These are phyloP conservation scores for Apiospora koreana DNA, from an alignment of 2,329 filamentous ascomycete genomes.

Conservation along the genomic window DNA sequence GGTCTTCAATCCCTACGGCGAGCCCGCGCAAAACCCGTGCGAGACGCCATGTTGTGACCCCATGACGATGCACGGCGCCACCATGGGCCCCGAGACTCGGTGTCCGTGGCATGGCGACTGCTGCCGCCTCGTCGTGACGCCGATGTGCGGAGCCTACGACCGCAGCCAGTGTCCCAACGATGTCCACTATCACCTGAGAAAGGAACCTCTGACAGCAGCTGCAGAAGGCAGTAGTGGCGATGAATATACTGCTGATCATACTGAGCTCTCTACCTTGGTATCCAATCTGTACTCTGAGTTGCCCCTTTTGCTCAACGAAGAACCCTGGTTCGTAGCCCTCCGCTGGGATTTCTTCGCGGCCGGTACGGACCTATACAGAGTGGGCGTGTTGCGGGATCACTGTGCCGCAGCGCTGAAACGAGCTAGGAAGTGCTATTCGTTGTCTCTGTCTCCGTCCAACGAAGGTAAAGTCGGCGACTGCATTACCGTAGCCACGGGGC, in stretches of 20 bases:
- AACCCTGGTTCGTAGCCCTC: neutral
- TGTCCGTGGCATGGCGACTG: conserved; percentile 3
- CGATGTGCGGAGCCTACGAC: neutral
- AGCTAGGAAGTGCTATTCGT: neutral
- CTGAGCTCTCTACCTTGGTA: too few relatives aligned
- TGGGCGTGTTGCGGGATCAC: neutral
- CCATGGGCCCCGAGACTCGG: neutral
- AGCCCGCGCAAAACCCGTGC: neutral
- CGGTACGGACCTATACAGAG: neutral
- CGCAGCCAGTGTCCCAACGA: neutral
- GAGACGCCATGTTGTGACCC: neutral
- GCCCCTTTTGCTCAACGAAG: neutral
- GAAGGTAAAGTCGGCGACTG: neutral
- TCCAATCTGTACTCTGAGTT: too few relatives aligned
- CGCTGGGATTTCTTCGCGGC: neutral
- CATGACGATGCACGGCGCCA: neutral
- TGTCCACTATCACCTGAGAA: neutral
- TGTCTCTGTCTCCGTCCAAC: neutral
- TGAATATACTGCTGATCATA: neutral
- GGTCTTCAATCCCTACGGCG: neutral
- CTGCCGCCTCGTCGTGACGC: neutral
- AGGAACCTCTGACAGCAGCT: neutral
- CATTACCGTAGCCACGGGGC: neutral
- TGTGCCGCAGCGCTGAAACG: neutral
- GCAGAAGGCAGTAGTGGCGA: too few relatives aligned